These are phyloP conservation scores for Eragrostis tef DNA, from an alignment of 202 grass and related monocot species.

Conservation along the genomic window DNA sequence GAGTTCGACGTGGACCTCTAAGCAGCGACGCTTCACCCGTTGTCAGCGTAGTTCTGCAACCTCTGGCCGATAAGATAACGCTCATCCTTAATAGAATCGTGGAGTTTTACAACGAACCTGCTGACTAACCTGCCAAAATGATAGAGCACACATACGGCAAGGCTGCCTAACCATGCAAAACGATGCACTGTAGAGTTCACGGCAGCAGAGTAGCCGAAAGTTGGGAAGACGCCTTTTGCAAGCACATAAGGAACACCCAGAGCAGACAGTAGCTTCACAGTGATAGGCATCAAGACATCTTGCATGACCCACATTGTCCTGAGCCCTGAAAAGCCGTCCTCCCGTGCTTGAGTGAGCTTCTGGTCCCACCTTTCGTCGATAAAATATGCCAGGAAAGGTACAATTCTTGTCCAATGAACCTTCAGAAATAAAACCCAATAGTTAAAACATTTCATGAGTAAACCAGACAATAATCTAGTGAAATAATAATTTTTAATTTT, in stretches of 20 bases:
- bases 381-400: slow-evolving; percentile 39
- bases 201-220: slow-evolving; percentile 48
- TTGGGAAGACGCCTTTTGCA: slow-evolving; percentile 52
- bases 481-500: slow-evolving; percentile 3
- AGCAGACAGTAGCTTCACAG: slow-evolving; percentile 48
- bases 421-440: slow-evolving; percentile 34
- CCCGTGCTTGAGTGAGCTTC: slow-evolving; percentile 48
- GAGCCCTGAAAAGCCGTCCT: slow-evolving; percentile 48
- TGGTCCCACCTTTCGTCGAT: slow-evolving; percentile 53
- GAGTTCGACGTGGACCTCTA: too few species aligned
- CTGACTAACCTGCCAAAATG: slow-evolving; percentile 43
- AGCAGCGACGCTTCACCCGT: slow-evolving; percentile 13
- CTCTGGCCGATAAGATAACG: slow-evolving; percentile 61
- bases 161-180: slow-evolving; percentile 64
- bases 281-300: slow-evolving; percentile 53
- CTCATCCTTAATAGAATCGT: slow-evolving; percentile 66
- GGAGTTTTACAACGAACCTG: slow-evolving; percentile 50
- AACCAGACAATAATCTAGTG: background rate
- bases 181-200: slow-evolving; percentile 56
- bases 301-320: slow-evolving; percentile 61
- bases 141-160: slow-evolving; percentile 41
- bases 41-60: slow-evolving; percentile 56
- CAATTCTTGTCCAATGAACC: slow-evolving; percentile 43
- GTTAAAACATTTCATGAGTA: slow-evolving; percentile 14
- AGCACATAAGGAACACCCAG: slow-evolving; percentile 59